phyloP scores from a whole-genome alignment of 1,139 yeast genomes.

The Suhomyces yuchorum region DNA sequence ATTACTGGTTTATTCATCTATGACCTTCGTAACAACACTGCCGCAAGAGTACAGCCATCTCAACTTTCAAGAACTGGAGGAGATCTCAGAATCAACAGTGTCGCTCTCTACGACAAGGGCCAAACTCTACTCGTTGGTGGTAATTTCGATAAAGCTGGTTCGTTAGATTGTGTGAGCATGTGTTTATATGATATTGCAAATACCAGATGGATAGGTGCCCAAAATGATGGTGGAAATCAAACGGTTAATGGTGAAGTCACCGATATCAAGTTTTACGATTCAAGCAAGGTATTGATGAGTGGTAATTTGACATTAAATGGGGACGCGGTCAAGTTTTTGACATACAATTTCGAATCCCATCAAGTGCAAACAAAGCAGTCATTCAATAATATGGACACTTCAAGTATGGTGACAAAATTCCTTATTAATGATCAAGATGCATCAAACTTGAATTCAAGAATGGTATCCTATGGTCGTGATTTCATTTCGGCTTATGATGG shows the following conservation, averaged over 20 bases:
- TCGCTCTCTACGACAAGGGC: conserved; percentile 54
- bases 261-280: conserved; percentile 53
- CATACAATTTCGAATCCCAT: conserved; percentile 52
- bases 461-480: conserved; percentile 57
- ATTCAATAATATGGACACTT: conserved; percentile 32
- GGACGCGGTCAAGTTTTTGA: conserved; percentile 43
- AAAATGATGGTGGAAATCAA: conserved; percentile 32
- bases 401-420: conserved; percentile 48
- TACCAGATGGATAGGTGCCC: conserved; percentile 57
- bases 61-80: conserved; percentile 30
- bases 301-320: conserved; percentile 57
- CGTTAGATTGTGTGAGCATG: conserved; percentile 59
- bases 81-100: conserved; percentile 48
- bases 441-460: conserved; percentile 47
- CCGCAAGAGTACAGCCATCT: conserved; percentile 53
- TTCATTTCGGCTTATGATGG: conserved; percentile 56
- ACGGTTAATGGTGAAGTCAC: conserved; percentile 56
- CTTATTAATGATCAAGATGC: conserved; percentile 47
- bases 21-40: conserved; percentile 43
- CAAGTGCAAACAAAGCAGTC: conserved; percentile 23
- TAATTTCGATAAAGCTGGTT: conserved; percentile 61
- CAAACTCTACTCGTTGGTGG: conserved; percentile 75
- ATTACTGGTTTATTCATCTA: conserved; percentile 55
- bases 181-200: conserved; percentile 66
- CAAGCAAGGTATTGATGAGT: conserved; percentile 56